Evolutionary conservation across 2,329 filamentous ascomycete species (phyloP), one percentile per base, ranked within the genome.

Genomic region (Penicillium griseofulvum): DNA sequence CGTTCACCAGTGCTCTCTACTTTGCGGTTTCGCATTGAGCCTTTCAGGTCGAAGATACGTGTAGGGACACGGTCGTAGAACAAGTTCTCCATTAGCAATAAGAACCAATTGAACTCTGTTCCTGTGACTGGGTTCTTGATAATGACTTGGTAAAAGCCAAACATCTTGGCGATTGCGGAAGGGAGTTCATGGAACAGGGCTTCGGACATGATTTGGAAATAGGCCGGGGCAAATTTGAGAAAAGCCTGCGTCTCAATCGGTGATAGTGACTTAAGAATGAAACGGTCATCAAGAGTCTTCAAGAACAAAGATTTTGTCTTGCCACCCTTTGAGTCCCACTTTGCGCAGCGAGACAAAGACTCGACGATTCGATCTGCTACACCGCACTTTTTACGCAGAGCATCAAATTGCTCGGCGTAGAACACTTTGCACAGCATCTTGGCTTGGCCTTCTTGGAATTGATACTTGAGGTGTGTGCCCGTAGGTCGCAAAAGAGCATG

Each of bases 371-470:
- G 89, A 68, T 97, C 92, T 1, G 91, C 87, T 9, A 97, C 89
- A 16, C 93, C 93, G 62, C 93, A 97, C 74, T 96, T 97, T 54
- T 90, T 85, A 53, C 94, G 86, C 37, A 99, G 81, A 3, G 94
- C 94, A 74, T 99, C 94, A 65, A 99, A 99, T 60, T 97, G 94
- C 72, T 97, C 94, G 0, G 94, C 94, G 67, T 95, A 99, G 74
- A 99, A 97, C 44, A 99, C 94, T 75, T 99, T 99, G 79, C 95
- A 97, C 47, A 93, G 88, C 83, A 97, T 96, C 66, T 89, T 90
- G 3, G 95, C 93, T n/a, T 89, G 87, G 0, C 93, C 91, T 70
- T 97, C 92, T 28, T 88, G 87, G 74, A 97, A 99, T 57, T 96
- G 91, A 70, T 97, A 99, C 69, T 95, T 95, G 63, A 97, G 86